Conservation (phyloP, 306 rosid genomes). For the Begonia loranthoides region DNA sequence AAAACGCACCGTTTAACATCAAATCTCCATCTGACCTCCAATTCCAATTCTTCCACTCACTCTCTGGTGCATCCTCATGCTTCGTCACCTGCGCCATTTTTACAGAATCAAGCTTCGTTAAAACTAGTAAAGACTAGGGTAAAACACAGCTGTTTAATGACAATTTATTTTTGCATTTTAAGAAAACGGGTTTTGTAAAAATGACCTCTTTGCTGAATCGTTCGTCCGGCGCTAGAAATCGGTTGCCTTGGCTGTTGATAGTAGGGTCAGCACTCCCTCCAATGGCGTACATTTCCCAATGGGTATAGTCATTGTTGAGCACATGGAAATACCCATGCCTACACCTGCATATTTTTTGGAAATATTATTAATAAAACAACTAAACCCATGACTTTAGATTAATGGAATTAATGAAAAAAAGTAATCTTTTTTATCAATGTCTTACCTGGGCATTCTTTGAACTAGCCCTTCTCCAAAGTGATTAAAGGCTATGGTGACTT, state of each 20-base stretch:
- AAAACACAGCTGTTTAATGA: not conserved
- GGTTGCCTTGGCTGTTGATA: constrained; percentile 91
- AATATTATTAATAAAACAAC: not conserved
- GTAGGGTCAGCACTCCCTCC: constrained; percentile 96
- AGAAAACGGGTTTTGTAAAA: too few relatives aligned
- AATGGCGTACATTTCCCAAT: constrained; percentile 99
- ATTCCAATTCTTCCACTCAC: constrained; percentile 77
- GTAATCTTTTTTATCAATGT: not conserved
- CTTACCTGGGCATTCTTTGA: constrained; percentile 95
- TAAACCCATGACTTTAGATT: not conserved
- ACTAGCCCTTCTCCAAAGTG: constrained; percentile 97
- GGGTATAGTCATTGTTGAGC: constrained; percentile 98
- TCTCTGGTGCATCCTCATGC: constrained; percentile 86
- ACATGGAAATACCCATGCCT: constrained; percentile 97
- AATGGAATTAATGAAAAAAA: not conserved
- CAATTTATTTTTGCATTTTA: too few relatives aligned
- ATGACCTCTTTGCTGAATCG: constrained; percentile 83
- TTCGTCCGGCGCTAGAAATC: constrained; percentile 68
- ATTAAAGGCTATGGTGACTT: constrained; percentile 84
- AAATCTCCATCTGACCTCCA: constrained; percentile 92
- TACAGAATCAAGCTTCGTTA: not conserved
- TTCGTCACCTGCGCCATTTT: constrained; percentile 65
- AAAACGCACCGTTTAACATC: constrained; percentile 72
- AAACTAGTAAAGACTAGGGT: not conserved
- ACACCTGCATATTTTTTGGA: constrained; percentile 35